phyloP scores from a whole-genome alignment of 257 asterid species.

The Solanum etuberosum region DNA sequence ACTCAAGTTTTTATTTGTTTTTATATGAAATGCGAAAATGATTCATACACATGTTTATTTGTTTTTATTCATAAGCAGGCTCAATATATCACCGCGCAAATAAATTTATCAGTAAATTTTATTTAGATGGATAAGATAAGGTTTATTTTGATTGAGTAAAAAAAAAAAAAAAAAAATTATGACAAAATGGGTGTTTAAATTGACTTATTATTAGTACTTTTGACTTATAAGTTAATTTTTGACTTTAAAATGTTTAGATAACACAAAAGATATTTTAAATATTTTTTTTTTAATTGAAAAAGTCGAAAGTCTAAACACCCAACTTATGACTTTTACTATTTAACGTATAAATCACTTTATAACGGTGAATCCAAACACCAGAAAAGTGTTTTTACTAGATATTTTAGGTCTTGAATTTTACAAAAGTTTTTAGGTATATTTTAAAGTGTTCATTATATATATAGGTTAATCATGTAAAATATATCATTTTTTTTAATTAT shows the following conservation, averaged over 20 bases:
- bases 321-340: not conserved
- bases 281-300: no score
- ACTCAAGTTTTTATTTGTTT: no score
- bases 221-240: no score
- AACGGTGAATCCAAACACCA: not conserved
- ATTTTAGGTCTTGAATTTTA: not conserved
- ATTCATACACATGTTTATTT: not conserved
- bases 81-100: fast-evolving
- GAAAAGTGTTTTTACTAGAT: no score
- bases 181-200: not conserved
- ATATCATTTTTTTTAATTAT: not conserved
- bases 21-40: not conserved
- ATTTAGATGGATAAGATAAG: not conserved
- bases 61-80: not conserved
- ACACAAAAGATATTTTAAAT: no score
- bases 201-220: no score
- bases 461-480: not conserved
- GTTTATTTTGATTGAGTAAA: not conserved
- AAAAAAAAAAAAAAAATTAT: no score
- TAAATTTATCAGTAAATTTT: not conserved
- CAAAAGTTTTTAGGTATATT: not conserved
- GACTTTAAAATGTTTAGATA: no score
- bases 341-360: not conserved
- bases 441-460: not conserved
- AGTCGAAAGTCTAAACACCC: not conserved